Percentiles rank a stretch among this genome's conserved stretches.
phyloP scores from a whole-genome alignment of 75 land plant species.

The Chamaecyparis obtusa region DNA sequence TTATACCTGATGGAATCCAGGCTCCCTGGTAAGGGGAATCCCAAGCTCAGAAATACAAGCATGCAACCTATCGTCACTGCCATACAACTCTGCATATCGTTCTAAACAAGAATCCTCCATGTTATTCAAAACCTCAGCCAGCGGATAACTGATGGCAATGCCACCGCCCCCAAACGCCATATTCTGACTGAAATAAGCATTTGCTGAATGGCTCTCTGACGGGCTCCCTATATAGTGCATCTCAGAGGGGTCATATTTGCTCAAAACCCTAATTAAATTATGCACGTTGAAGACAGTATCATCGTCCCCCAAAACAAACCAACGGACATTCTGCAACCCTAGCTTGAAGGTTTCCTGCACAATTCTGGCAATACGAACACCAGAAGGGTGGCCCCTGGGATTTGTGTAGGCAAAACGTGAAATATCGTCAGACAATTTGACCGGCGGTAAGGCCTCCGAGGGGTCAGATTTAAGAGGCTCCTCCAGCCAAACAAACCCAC shows the following conservation, averaged over 20 bases:
- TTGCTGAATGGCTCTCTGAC: slow-evolving; percentile 40
- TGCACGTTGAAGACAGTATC: slow-evolving; percentile 34
- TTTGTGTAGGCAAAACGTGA: slow-evolving; percentile 31
- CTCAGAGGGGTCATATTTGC: slow-evolving; percentile 35
- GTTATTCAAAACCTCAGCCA: slow-evolving; percentile 25
- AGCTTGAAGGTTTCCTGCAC: slow-evolving; percentile 33
- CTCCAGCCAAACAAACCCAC: slow-evolving; percentile 47
- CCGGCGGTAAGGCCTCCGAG: slow-evolving; percentile 17
- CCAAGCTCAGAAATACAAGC: slow-evolving; percentile 51
- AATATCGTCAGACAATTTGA: slow-evolving; percentile 30
- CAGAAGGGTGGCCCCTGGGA: slow-evolving; percentile 32
- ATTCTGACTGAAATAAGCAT: slow-evolving; percentile 29
- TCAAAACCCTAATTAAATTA: slow-evolving; percentile 30
- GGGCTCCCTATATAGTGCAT: slow-evolving; percentile 35
- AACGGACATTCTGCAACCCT: slow-evolving; percentile 32
- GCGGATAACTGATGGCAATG: slow-evolving; percentile 43
- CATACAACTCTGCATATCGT: slow-evolving; percentile 32
- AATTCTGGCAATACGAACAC: slow-evolving; percentile 37
- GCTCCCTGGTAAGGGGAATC: slow-evolving; percentile 37
- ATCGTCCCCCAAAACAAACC: slow-evolving; percentile 52
- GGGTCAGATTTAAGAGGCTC: background rate
- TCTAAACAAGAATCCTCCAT: slow-evolving; percentile 47
- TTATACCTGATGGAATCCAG: slow-evolving; percentile 46
- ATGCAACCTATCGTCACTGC: slow-evolving; percentile 43
- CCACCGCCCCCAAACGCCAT: slow-evolving; percentile 58